These are phyloP conservation scores for Escallonia herrerae DNA, from an alignment of 129 eudicot genomes.

Conservation along the genomic window DNA sequence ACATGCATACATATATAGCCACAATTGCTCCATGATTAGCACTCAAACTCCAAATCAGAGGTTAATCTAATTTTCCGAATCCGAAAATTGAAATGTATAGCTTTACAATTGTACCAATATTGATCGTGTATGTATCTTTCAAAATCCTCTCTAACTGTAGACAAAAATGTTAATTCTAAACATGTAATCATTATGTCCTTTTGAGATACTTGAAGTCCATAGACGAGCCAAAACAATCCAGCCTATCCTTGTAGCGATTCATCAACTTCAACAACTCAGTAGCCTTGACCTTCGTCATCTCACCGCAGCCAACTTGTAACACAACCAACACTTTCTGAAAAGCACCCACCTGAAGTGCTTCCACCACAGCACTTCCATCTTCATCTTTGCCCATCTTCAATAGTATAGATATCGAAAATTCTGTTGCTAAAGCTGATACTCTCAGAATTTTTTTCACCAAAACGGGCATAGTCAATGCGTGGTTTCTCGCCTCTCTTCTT, in stretches of 20 bases:
- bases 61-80: too few species aligned
- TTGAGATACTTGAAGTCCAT: conserved; percentile 63
- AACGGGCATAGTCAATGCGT: conserved; percentile 58
- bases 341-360: conserved; percentile 69
- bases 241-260: conserved; percentile 52
- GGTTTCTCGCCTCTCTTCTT: conserved; percentile 23
- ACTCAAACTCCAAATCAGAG: too few species aligned
- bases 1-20: too few species aligned
- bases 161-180: neutral
- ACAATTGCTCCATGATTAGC: too few species aligned
- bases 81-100: too few species aligned
- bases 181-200: conserved; percentile 29
- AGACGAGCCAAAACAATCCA: conserved; percentile 70
- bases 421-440: conserved; percentile 60
- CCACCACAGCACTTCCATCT: conserved; percentile 30
- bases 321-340: conserved; percentile 80
- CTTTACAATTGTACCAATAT: too few species aligned
- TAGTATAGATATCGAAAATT: conserved; percentile 44
- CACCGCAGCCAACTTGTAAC: conserved; percentile 77
- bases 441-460: conserved; percentile 70
- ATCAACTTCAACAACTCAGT: conserved; percentile 76
- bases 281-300: conserved; percentile 56
- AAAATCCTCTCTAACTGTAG: neutral
- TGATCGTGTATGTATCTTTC: neutral
- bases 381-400: conserved; percentile 55